Conservation (phyloP, 2,329 filamentous ascomycete species). For the Fusarium incarnatum region DNA sequence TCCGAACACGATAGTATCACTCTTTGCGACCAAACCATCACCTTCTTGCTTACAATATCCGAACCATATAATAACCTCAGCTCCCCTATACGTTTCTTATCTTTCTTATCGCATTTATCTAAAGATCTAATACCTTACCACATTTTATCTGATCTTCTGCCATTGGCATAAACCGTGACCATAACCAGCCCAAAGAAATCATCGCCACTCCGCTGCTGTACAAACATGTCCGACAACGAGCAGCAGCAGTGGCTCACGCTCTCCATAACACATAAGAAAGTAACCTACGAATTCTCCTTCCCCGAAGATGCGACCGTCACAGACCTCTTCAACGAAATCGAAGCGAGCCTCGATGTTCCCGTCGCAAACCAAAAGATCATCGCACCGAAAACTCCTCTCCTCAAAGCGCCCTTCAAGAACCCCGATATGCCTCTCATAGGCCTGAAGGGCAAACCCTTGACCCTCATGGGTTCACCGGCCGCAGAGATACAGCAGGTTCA, state of each 20-base stretch:
- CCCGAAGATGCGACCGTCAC: conserved; percentile 60
- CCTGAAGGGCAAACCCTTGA: conserved; percentile 69
- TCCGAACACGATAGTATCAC: conserved; percentile 39
- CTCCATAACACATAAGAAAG: conserved; percentile 60
- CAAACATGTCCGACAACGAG: conserved; percentile 37
- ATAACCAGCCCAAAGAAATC: conserved; percentile 13
- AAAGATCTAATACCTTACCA: neutral
- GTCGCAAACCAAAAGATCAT: conserved; percentile 75
- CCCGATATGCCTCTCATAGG: conserved; percentile 61
- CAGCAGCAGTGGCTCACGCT: conserved; percentile 55
- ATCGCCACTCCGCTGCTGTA: conserved; percentile 30
- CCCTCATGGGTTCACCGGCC: conserved; percentile 72
- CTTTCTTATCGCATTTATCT: neutral
- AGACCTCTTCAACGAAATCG: conserved; percentile 71
- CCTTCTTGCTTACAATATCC: conserved; percentile 3
- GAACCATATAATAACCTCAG: conserved; percentile 2
- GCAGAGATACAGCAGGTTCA: conserved; percentile 69
- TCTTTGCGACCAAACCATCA: neutral
- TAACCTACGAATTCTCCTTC: conserved; percentile 58
- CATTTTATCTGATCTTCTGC: neutral
- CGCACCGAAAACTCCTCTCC: conserved; percentile 71
- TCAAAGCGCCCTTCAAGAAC: conserved; percentile 73
- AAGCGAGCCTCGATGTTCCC: conserved; percentile 68
- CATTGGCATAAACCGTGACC: conserved; percentile 16
- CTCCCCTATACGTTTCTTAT: conserved; percentile 15